phyloP scores from a whole-genome alignment of 768 basidiomycete species.

The Suillus occidentalis region DNA sequence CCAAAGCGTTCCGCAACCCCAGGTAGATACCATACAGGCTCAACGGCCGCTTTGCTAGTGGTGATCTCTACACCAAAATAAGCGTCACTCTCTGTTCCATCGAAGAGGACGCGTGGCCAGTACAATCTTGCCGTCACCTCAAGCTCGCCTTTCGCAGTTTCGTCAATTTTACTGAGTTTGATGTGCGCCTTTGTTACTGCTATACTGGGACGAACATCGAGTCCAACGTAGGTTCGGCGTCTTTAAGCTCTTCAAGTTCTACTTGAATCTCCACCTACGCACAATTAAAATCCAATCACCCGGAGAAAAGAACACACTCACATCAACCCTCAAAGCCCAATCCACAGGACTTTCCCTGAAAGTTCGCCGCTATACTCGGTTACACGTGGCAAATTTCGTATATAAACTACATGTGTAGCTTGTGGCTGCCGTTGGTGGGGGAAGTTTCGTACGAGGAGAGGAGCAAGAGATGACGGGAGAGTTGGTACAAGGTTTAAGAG shows the following conservation, averaged over 20 bases:
- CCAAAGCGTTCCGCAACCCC: constrained; percentile 93
- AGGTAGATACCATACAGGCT: constrained; percentile 95
- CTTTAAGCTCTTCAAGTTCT: constrained; percentile 90
- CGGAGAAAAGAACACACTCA: constrained; percentile 38
- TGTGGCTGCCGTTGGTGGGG: constrained; percentile 92
- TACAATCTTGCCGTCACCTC: constrained; percentile 77
- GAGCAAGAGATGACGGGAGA: constrained; percentile 81
- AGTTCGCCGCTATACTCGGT: constrained; percentile 89
- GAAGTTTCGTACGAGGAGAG: constrained; percentile 81
- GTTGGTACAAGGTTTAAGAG: constrained; percentile 92
- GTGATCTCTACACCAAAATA: constrained; percentile 84
- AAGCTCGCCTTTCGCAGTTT: constrained; percentile 70
- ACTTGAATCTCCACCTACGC: constrained; percentile 94
- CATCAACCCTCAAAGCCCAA: constrained; percentile 95
- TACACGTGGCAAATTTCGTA: constrained; percentile 82
- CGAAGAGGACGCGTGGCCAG: constrained; percentile 64
- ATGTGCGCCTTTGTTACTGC: constrained; percentile 91
- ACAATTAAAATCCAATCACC: neutral
- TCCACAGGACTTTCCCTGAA: constrained; percentile 85
- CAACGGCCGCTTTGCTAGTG: constrained; percentile 91
- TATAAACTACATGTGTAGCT: constrained; percentile 80
- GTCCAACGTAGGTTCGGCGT: constrained; percentile 52
- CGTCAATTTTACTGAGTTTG: constrained; percentile 93
- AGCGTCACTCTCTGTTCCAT: constrained; percentile 55
- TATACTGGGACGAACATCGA: constrained; percentile 91